These are phyloP conservation scores for Psilocybe azurescens DNA, from an alignment of 768 basidiomycete genomes.

Conservation along the genomic window DNA sequence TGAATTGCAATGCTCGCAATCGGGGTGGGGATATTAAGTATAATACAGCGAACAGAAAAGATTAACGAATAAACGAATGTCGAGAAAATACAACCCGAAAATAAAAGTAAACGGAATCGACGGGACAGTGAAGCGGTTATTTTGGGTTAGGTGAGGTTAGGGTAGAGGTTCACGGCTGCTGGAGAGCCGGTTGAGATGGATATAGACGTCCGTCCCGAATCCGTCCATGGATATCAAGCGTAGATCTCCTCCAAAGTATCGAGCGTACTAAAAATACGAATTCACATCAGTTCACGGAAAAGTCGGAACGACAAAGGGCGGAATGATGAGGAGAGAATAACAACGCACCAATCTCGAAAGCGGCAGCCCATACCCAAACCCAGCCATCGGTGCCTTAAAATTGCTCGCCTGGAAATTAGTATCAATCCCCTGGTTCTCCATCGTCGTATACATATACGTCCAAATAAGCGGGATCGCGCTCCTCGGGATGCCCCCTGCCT, in stretches of 20 bases:
- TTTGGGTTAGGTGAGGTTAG: slow-evolving; percentile 1
- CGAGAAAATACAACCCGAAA: too few species aligned
- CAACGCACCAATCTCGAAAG: slow-evolving; percentile 67
- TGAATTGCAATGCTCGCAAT: too few species aligned
- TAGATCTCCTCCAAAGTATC: slow-evolving; percentile 95
- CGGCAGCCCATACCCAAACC: slow-evolving; percentile 93
- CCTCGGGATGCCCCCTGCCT: slow-evolving; percentile 93
- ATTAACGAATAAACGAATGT: too few species aligned
- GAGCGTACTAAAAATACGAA: slow-evolving; percentile 61
- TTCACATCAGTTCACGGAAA: too few species aligned
- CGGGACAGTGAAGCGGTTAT: too few species aligned
- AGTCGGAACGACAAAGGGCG: too few species aligned
- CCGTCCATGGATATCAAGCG: slow-evolving; percentile 98
- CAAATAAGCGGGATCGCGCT: slow-evolving; percentile 92
- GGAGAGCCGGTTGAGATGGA: slow-evolving; percentile 86
- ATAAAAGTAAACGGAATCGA: too few species aligned
- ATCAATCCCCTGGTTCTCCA: slow-evolving; percentile 77
- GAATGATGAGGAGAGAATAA: too few species aligned
- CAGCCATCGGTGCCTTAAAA: slow-evolving; percentile 98
- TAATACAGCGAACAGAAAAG: too few species aligned
- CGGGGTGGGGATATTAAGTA: too few species aligned
- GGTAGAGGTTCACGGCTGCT: slow-evolving; percentile 83
- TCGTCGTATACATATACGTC: slow-evolving; percentile 98
- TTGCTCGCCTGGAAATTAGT: slow-evolving; percentile 85
- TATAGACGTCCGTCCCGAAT: slow-evolving; percentile 94